Conservation (phyloP, 106 monocot genomes). For the Chionographis japonica region DNA sequence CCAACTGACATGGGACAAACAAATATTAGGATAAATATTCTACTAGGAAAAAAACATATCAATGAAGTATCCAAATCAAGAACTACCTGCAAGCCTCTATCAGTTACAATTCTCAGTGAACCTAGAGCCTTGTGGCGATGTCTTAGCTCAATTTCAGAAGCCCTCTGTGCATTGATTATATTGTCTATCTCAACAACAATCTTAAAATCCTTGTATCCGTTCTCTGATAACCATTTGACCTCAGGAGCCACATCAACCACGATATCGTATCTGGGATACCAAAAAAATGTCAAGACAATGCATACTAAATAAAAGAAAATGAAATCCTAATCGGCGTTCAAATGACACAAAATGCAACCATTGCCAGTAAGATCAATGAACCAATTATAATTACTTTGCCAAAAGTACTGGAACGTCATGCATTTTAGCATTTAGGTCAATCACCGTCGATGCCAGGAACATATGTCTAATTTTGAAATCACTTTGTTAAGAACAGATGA, state of each 20-base stretch:
- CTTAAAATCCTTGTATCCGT: constrained; percentile 70
- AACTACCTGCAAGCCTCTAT: constrained; percentile 88
- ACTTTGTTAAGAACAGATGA: no score
- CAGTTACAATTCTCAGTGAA: constrained; percentile 67
- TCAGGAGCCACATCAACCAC: constrained; percentile 78
- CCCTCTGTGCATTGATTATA: constrained; percentile 62
- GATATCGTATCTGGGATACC: constrained; percentile 67
- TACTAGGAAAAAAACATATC: neutral
- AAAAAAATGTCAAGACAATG: neutral
- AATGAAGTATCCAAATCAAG: neutral
- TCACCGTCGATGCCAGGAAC: no score
- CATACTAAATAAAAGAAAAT: neutral
- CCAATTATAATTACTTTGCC: no score
- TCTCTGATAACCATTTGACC: constrained; percentile 72
- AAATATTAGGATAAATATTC: neutral
- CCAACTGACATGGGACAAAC: neutral
- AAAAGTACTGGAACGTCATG: no score
- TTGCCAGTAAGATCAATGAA: no score
- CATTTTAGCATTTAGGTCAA: no score
- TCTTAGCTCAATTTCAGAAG: constrained; percentile 71
- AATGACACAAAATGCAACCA: no score
- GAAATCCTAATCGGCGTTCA: neutral
- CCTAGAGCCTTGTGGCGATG: constrained; percentile 82
- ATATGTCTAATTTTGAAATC: no score
- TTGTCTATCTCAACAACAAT: constrained; percentile 87